A percentile compares a stretch with the other conserved stretches of the same genome.
Evolutionary conservation across 352 stramenopile genomes (phyloP).

Genomic region (Phytopythium montanum): DNA sequence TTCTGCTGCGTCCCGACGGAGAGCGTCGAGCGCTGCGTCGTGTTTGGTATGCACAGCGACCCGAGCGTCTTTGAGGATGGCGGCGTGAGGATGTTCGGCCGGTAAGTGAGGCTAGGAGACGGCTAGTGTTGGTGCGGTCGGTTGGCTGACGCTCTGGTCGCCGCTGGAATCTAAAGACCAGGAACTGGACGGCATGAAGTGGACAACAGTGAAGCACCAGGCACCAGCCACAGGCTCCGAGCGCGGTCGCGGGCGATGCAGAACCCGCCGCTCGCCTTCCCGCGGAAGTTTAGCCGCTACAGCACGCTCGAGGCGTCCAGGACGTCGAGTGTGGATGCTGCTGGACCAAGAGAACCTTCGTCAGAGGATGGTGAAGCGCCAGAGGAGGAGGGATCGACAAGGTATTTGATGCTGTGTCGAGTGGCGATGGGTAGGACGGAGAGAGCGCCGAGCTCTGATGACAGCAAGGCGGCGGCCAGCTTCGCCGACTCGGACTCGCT

Average conservation of each 20-base stretch:
- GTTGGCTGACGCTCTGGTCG: slow-evolving; percentile 7
- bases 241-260: slow-evolving; percentile 17
- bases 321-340: background rate
- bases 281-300: slow-evolving; percentile 62
- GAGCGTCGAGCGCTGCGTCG: slow-evolving; percentile 52
- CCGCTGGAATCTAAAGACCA: background rate
- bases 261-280: slow-evolving; percentile 32
- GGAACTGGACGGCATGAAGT: background rate
- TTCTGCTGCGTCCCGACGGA: slow-evolving; percentile 60
- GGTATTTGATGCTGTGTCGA: slow-evolving; percentile 65
- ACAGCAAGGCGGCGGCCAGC: too few species aligned
- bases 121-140: too few species aligned
- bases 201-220: slow-evolving; percentile 7
- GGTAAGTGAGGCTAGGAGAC: slow-evolving; percentile 2
- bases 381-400: slow-evolving; percentile 10
- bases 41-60: slow-evolving; percentile 49
- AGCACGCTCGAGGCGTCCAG: slow-evolving; percentile 52
- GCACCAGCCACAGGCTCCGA: slow-evolving; percentile 16
- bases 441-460: slow-evolving; percentile 12
- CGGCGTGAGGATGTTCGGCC: slow-evolving; percentile 34
- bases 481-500: slow-evolving; percentile 13
- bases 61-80: slow-evolving; percentile 7
- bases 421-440: slow-evolving; percentile 58
- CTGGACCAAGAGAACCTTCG: background rate
- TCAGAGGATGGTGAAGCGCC: background rate